phyloP scores from a whole-genome alignment of 768 basidiomycete genomes.

The Tricholoma saponaceum region DNA sequence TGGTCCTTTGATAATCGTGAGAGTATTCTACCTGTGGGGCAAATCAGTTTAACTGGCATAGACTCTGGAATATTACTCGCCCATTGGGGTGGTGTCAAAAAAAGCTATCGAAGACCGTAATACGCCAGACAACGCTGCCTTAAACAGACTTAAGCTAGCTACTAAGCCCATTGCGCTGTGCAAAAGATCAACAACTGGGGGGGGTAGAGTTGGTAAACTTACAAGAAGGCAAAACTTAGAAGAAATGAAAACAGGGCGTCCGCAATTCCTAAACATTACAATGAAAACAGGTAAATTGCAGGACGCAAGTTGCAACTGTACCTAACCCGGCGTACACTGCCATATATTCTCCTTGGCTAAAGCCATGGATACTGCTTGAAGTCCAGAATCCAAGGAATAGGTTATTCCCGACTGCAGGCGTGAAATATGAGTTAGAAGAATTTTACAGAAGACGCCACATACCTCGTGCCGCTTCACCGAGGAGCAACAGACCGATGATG shows the following conservation, averaged over 20 bases:
- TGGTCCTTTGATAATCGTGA: constrained; percentile 60
- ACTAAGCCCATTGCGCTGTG: constrained; percentile 24
- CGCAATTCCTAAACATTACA: constrained; percentile 32
- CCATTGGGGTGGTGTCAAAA: constrained; percentile 71
- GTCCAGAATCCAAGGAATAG: constrained; percentile 78
- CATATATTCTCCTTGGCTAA: constrained; percentile 66
- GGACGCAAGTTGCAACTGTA: constrained; percentile 12
- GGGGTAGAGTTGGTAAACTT: constrained; percentile 15
- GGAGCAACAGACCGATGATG: neutral
- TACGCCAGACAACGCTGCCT: constrained; percentile 48
- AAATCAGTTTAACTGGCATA: neutral
- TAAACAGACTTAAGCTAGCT: constrained; percentile 50
- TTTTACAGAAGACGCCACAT: neutral
- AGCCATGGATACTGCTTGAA: constrained; percentile 43
- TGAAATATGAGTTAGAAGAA: neutral
- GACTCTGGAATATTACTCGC: constrained; percentile 24
- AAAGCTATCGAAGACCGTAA: constrained; percentile 59
- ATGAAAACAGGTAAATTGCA: neutral
- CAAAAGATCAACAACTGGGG: neutral
- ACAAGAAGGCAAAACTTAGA: constrained; percentile 49
- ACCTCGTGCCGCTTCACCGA: neutral
- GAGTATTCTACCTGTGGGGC: constrained; percentile 44
- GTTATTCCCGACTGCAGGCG: constrained; percentile 35
- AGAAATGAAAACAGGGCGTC: constrained; percentile 49
- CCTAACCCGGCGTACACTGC: constrained; percentile 47